These are phyloP conservation scores for Kalanchoe fedtschenkoi DNA, from an alignment of 164 flowering plant species.

Conservation along the genomic window DNA sequence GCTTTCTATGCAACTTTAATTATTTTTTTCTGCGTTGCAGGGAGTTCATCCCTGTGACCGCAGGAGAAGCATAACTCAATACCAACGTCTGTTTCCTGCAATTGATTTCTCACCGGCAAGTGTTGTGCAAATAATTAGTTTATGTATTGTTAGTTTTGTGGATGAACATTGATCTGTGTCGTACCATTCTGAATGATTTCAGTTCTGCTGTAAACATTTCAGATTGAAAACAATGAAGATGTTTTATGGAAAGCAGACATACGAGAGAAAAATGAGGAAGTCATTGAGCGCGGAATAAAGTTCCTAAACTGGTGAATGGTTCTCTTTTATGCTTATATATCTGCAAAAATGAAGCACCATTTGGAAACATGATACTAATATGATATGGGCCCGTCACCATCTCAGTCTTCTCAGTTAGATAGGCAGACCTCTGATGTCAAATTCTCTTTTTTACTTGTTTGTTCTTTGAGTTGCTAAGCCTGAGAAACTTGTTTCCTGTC, in stretches of 20 bases:
- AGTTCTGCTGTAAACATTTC: too few relatives aligned
- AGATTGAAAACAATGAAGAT: slow-evolving; percentile 85
- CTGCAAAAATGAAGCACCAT: slow-evolving; percentile 62
- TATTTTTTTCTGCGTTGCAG: slow-evolving; percentile 20
- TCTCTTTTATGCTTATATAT: too few relatives aligned
- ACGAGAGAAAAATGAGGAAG: slow-evolving; percentile 67
- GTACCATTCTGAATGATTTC: too few relatives aligned
- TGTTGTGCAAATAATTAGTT: slow-evolving; percentile 8
- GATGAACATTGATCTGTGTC: too few relatives aligned
- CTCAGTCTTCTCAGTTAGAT: too few relatives aligned
- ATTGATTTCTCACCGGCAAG: slow-evolving; percentile 87
- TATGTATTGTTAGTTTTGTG: too few relatives aligned
- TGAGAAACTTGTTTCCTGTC: background rate
- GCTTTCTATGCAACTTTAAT: background rate
- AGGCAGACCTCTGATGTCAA: too few relatives aligned
- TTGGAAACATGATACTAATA: too few relatives aligned
- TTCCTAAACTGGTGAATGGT: slow-evolving; percentile 84
- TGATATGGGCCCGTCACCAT: too few relatives aligned
- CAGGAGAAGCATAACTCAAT: slow-evolving; percentile 70
- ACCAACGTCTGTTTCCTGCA: slow-evolving; percentile 68
- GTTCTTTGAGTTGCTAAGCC: too few relatives aligned
- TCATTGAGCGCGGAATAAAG: slow-evolving; percentile 69
- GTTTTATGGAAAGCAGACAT: slow-evolving; percentile 60
- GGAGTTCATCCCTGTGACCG: slow-evolving; percentile 92
- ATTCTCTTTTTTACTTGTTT: too few relatives aligned